phyloP scores from a whole-genome alignment of 148 eudicot species.

The Cornus controversa region DNA sequence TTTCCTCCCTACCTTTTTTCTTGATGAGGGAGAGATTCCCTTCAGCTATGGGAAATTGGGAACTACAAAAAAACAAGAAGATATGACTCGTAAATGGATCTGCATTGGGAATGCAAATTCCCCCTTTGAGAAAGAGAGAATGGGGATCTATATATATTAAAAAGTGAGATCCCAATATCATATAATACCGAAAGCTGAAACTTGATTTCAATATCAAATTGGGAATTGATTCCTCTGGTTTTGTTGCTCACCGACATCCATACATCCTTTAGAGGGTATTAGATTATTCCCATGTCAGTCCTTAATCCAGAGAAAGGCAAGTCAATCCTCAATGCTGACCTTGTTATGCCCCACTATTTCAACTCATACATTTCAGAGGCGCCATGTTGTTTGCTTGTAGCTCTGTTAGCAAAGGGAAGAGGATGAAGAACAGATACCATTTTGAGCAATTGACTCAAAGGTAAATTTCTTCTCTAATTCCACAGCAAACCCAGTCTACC shows the following conservation, averaged over 20 bases:
- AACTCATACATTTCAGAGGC: too few relatives aligned
- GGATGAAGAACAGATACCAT: too few relatives aligned
- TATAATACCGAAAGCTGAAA: too few relatives aligned
- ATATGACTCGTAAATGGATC: constrained; percentile 14
- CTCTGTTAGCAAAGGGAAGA: too few relatives aligned
- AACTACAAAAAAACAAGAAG: constrained; percentile 9
- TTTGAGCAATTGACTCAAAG: too few relatives aligned
- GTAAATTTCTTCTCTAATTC: too few relatives aligned
- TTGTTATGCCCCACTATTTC: too few relatives aligned
- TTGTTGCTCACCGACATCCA: not conserved
- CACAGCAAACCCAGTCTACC: too few relatives aligned
- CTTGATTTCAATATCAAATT: not conserved
- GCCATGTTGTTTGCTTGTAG: too few relatives aligned
- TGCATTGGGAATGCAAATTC: constrained; percentile 26
- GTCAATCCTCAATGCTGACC: too few relatives aligned
- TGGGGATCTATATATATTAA: not conserved
- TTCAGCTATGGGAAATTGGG: not conserved
- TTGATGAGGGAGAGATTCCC: constrained; percentile 9
- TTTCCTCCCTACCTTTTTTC: not conserved
- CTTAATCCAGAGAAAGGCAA: too few relatives aligned
- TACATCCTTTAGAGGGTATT: not conserved
- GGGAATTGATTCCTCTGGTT: not conserved
- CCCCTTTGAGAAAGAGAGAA: constrained; percentile 15
- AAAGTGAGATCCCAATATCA: not conserved
- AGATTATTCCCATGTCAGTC: too few relatives aligned